Evolutionary conservation across 73 alveolate species (phyloP), one percentile per base, ranked within the genome.

Genomic region (Symbiodinium natans): DNA sequence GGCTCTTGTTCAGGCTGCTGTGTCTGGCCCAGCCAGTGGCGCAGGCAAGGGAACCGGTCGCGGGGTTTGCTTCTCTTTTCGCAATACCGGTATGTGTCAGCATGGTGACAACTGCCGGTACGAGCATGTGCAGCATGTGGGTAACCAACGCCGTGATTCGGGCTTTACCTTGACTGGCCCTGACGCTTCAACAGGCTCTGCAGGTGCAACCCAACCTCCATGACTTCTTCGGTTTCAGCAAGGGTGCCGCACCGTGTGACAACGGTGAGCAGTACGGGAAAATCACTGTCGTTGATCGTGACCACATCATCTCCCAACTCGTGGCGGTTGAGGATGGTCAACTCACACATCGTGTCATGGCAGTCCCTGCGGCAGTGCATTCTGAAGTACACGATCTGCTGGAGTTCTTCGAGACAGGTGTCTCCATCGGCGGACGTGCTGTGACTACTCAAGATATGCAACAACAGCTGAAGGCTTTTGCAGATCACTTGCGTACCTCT

Each of bases 11-110:
- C 82, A 68, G 36, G 82, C 82, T 29, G 82, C 82, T 0, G 82
- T 68, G 33, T 25, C 39, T 29, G 82, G 41, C 82, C 39, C 82
- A 2, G 33, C 82, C 36, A n/a, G 39, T 3, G 36, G 39, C 27
- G 33, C 39, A 25, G 82, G 82, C 39, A 68, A 68, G 21, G 82
- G 82, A 23, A 19, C 39, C 21, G 82, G 82, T 68, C 82, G 82
- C 33, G 82, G 82, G 82, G 41, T 68, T 0, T 68, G 82, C 82
- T 68, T 68, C 36, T 29, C 82, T 23, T 29, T 68, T n/a, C 82
- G 36, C 38, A 68, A 68, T n/a, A 68, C 82, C 82, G 82, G 82
- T 19, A 68, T 68, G 82, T 68, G 82, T n/a, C 82, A 68, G 15
- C 82, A 68, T 29, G 82, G 82, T 25, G 82, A 29, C 82, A 63